Evolutionary conservation across 75 land plant species (phyloP).

Genomic region (Adiantum capillusveneris): DNA sequence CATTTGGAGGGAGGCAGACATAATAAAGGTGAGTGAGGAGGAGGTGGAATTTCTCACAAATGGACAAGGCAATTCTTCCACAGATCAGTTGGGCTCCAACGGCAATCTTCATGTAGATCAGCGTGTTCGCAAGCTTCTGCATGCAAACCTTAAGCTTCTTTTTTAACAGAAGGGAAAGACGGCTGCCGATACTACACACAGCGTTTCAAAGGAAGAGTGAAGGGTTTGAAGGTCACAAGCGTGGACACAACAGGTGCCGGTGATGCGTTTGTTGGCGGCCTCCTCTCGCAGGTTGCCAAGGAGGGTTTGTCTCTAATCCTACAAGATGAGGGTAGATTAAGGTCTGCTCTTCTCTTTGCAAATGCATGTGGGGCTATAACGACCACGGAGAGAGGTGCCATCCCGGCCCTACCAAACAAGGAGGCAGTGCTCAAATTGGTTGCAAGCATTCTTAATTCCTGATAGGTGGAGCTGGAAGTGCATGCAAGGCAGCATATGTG

Average conservation of each 20-base stretch:
- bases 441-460: too few relatives aligned
- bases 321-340: conserved; percentile 5
- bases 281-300: not conserved
- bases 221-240: conserved; percentile 8
- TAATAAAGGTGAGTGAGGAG: conserved; percentile 70
- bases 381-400: conserved; percentile 11
- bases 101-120: too few relatives aligned
- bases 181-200: conserved; percentile 85
- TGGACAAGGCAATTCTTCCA: conserved; percentile 51
- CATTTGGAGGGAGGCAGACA: conserved; percentile 50
- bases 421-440: too few relatives aligned
- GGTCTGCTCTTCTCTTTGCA: conserved; percentile 4
- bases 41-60: conserved; percentile 67
- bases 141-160: conserved; percentile 64
- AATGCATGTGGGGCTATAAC: conserved; percentile 17
- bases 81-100: conserved; percentile 35
- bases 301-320: conserved; percentile 5
- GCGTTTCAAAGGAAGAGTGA: not conserved
- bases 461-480: too few relatives aligned
- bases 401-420: conserved; percentile 10
- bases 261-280: conserved; percentile 24
- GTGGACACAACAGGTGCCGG: conserved; percentile 30
- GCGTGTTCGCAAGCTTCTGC: conserved; percentile 65
- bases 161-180: conserved; percentile 64
- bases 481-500: too few relatives aligned